Conservation (phyloP, 305 asterid species). For the Withania somnifera region DNA sequence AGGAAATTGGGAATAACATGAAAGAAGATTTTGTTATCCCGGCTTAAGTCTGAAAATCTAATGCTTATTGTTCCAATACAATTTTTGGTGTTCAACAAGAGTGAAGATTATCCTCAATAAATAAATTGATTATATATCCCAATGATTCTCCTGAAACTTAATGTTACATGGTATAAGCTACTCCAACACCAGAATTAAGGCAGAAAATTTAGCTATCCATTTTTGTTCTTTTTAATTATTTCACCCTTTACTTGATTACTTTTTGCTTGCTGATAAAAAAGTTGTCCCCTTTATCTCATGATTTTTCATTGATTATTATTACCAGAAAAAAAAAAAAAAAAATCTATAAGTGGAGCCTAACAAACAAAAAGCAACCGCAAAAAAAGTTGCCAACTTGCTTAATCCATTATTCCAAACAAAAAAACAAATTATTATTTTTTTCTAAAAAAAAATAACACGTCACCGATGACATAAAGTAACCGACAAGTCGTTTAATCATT, state of each 20-base stretch:
- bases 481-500: conserved; percentile 2
- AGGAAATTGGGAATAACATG: too few relatives aligned
- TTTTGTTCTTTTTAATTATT: not conserved
- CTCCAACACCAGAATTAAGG: not conserved
- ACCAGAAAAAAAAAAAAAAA: not conserved
- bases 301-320: not conserved
- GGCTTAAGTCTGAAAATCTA: too few relatives aligned
- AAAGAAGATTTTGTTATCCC: too few relatives aligned
- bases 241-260: not conserved
- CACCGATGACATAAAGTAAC: not conserved
- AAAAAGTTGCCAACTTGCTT: conserved; percentile 1
- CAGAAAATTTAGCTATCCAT: not conserved
- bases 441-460: not conserved
- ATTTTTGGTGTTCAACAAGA: too few relatives aligned
- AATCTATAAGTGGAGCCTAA: not conserved
- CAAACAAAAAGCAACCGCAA: not conserved
- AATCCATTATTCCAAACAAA: conserved; percentile 1
- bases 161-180: not conserved
- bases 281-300: not conserved
- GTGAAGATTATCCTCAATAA: too few relatives aligned
- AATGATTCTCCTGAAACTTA: too few relatives aligned
- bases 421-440: not conserved
- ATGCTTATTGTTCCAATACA: too few relatives aligned
- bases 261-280: not conserved
- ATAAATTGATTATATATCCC: too few relatives aligned